Evolutionary conservation across 2,329 filamentous ascomycete genomes (phyloP), one percentile per base, ranked within the genome.

Genomic region (Botrytis medusae): DNA sequence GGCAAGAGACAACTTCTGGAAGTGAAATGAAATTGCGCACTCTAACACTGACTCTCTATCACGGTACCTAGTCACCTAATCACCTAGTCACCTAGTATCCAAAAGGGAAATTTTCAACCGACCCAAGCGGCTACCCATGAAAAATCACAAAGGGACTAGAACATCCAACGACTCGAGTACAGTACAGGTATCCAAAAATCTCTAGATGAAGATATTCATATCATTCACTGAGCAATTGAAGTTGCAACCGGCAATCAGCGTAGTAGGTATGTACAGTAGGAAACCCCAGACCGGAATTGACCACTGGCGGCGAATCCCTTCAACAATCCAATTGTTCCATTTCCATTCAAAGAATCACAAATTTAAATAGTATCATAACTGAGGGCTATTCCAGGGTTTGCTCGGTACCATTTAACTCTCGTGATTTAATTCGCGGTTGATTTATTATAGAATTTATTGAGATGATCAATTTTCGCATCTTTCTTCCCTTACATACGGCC

Each of bases 1-100:
- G 62, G 44, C 62, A 12, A 16, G 46, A 34, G n/a, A 64, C n/a
- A 37, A n/a, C 29, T 48, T 65, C 63, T 65, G 22, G 63, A 65
- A 51, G 25, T 34, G 63, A 16, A 65, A 51, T 51, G 7, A 48
- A 37, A 65, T 65, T 51, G 25, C 63, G 42, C 44, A 65, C 44
- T 48, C 25, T 51, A 20, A 51, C 63, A 65, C 25, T n/a, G 63
- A 65, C 29, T 46, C 42, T 64, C 20, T 40, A n/a, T 62, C 14
- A 40, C 37, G 37, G 25, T 42, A 62, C 14, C 59, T 40, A 44
- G n/a, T 29, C 37, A 37, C 37, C 59, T 40, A 44, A 18, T 29
- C 37, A 37, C 37, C 37, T 7, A 37, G 37, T 37, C 37, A 37
- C 37, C 37, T 37, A 37, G 37, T 29, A 63, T 16, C 61, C 22